Percentiles rank a stretch among this genome's conserved stretches.
Evolutionary conservation across 345 rosid species (phyloP).

Genomic region (Carallia pectinifolia): DNA sequence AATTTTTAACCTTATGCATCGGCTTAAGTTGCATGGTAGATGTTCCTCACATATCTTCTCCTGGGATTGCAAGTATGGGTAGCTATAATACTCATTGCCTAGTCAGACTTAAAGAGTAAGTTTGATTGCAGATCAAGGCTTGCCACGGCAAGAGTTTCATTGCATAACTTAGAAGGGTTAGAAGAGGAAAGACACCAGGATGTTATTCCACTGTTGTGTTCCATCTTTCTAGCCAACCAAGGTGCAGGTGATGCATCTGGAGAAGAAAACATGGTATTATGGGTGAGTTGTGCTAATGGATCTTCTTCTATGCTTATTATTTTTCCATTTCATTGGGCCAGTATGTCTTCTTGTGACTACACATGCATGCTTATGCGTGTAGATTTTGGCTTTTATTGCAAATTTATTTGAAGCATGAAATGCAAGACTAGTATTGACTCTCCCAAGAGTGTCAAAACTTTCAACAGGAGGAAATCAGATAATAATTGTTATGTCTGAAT

Average conservation of each 20-base stretch:
- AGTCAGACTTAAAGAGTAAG: background rate
- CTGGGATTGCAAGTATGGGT: no score
- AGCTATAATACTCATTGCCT: background rate
- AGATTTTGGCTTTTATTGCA: background rate
- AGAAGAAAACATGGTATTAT: conserved; percentile 47
- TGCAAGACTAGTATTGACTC: background rate
- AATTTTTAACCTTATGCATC: background rate
- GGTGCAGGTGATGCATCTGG: conserved; percentile 63
- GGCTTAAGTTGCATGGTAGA: background rate
- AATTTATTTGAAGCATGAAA: background rate
- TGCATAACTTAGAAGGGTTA: conserved; percentile 51
- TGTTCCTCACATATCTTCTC: no score
- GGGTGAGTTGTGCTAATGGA: conserved; percentile 48
- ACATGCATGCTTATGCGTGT: background rate
- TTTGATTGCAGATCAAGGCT: conserved; percentile 65
- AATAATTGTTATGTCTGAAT: background rate
- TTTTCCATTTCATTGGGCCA: background rate
- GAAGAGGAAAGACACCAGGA: conserved; percentile 44
- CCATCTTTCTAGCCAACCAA: conserved; percentile 76
- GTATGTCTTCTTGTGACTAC: background rate
- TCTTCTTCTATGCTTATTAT: background rate
- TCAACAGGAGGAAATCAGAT: background rate
- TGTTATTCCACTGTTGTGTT: conserved; percentile 76
- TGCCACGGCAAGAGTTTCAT: conserved; percentile 58
- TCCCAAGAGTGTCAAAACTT: background rate